Evolutionary conservation across 306 rosid genomes (phyloP).

Genomic region (Fagus crenata): DNA sequence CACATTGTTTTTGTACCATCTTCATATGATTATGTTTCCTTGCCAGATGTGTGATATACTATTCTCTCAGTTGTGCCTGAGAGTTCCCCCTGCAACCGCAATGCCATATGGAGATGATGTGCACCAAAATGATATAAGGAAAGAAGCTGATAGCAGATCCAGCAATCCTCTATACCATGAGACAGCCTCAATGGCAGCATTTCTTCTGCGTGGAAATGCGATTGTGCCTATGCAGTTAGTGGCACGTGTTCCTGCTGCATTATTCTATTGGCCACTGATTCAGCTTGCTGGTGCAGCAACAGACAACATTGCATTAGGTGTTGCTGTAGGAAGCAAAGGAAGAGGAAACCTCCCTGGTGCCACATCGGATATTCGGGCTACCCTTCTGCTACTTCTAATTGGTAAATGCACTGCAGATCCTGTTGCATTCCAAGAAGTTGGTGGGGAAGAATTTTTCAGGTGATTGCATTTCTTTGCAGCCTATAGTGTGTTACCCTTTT

Average conservation of each 20-base stretch:
- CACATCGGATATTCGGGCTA: constrained; percentile 90
- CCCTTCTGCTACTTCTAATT: constrained; percentile 86
- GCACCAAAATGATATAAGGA: constrained; percentile 38
- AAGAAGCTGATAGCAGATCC: constrained; percentile 57
- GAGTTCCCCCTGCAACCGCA: constrained; percentile 68
- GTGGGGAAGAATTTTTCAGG: constrained; percentile 89
- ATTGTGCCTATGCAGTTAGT: constrained; percentile 92
- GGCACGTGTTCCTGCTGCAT: constrained; percentile 88
- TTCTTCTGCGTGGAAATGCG: constrained; percentile 82
- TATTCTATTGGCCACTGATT: constrained; percentile 91
- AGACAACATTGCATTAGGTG: constrained; percentile 88
- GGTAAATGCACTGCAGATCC: constrained; percentile 97
- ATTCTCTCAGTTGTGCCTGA: constrained; percentile 91
- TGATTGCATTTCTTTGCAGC: constrained; percentile 36
- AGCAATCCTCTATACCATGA: constrained; percentile 58
- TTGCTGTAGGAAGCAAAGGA: constrained; percentile 99
- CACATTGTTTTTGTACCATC: not conserved
- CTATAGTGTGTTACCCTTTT: constrained; percentile 13
- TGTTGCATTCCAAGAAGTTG: constrained; percentile 81
- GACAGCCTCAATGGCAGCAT: constrained; percentile 81
- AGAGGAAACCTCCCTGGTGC: constrained; percentile 97
- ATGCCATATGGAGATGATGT: constrained; percentile 63
- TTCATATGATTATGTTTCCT: not conserved
- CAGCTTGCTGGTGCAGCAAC: constrained; percentile 99
- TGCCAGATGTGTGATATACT: constrained; percentile 95